Percentiles rank a stretch among this genome's conserved stretches.
These are phyloP conservation scores for Hura crepitans DNA, from an alignment of 441 rosid genomes.

Conservation along the genomic window DNA sequence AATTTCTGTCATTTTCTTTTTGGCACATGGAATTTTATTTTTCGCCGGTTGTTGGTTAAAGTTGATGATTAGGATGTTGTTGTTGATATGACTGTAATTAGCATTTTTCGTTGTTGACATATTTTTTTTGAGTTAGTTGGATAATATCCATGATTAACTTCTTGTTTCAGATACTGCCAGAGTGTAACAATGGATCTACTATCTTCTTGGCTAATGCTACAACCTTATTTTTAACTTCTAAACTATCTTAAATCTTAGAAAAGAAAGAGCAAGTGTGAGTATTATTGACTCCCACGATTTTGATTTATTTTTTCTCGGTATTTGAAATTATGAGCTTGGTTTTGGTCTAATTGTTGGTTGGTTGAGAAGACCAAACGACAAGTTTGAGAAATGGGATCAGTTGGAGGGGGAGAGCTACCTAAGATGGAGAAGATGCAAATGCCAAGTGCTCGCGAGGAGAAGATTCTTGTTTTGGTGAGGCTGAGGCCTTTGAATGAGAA, in stretches of 20 bases:
- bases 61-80: conserved; percentile 31
- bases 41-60: conserved; percentile 31
- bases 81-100: conserved; percentile 32
- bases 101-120: conserved; percentile 26
- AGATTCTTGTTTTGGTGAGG: conserved; percentile 83
- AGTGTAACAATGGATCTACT: conserved; percentile 23
- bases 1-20: conserved; percentile 23
- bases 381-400: conserved; percentile 57
- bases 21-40: conserved; percentile 4
- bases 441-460: conserved; percentile 56
- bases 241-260: conserved; percentile 32
- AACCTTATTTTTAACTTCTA: conserved; percentile 34
- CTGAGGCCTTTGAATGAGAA: conserved; percentile 89
- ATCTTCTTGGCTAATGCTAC: conserved; percentile 36
- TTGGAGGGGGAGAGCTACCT: conserved; percentile 64
- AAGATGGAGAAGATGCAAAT: conserved; percentile 61
- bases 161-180: conserved; percentile 40
- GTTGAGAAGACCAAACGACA: conserved; percentile 25
- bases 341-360: conserved; percentile 23
- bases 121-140: conserved; percentile 42
- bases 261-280: conserved; percentile 31
- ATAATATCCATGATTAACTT: conserved; percentile 40
- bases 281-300: conserved; percentile 18
- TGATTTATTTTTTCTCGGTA: conserved; percentile 24
- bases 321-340: conserved; percentile 26